Conservation (phyloP, 2,329 filamentous ascomycete species). For the Apiospora hydei region DNA sequence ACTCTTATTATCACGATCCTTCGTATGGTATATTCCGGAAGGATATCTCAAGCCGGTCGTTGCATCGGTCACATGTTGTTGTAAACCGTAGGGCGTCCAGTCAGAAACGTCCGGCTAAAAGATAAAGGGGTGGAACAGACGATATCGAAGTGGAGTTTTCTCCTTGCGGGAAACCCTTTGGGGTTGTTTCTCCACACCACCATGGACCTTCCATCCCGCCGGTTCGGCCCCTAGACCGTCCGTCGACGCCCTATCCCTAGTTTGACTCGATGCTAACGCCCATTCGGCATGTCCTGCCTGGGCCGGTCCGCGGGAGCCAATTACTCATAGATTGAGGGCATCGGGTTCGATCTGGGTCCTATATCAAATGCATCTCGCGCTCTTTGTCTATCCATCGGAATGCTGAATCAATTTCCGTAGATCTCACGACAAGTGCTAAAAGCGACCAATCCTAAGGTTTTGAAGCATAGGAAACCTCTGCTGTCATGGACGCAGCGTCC, state of each 20-base stretch:
- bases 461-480: not conserved
- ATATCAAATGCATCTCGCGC: not conserved
- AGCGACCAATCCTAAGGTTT: not conserved
- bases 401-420: not conserved
- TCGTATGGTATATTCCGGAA: too few species aligned
- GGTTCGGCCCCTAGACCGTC: slow-evolving; percentile 9
- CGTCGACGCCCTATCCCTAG: not conserved
- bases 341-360: too few species aligned
- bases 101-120: not conserved
- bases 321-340: not conserved
- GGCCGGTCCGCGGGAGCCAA: not conserved
- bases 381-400: not conserved
- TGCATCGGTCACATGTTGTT: not conserved
- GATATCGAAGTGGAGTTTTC: not conserved
- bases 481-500: not conserved
- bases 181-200: not conserved
- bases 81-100: not conserved
- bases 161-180: not conserved
- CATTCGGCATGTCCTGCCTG: slow-evolving; percentile 5
- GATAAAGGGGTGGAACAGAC: not conserved
- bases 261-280: not conserved
- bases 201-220: not conserved
- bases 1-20: not conserved
- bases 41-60: too few species aligned
- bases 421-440: not conserved